Conservation (phyloP, 2,329 filamentous ascomycete genomes). For the Trichoderma sp. region DNA sequence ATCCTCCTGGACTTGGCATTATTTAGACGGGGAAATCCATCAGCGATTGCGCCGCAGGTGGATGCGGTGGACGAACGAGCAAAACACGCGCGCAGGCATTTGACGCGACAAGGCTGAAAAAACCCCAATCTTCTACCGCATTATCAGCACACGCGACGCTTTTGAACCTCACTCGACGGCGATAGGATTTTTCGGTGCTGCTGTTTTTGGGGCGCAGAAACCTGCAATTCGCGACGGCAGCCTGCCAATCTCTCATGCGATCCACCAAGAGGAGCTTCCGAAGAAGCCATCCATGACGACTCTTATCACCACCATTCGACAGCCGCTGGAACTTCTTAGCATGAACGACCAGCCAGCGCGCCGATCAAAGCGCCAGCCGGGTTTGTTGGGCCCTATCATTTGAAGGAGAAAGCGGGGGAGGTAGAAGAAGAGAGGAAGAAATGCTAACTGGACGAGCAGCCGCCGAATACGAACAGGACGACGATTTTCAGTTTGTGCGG, state of each 20-base stretch:
- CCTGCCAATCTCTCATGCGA: conserved; percentile 34
- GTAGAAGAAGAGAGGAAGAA: background rate
- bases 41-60: conserved; percentile 17
- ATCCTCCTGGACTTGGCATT: background rate
- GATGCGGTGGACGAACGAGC: conserved; percentile 16
- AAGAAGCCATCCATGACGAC: conserved; percentile 69
- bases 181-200: background rate
- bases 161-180: conserved; percentile 27
- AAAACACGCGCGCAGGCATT: conserved; percentile 24
- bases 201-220: conserved; percentile 27
- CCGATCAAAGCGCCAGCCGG: conserved; percentile 65
- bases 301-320: conserved; percentile 64
- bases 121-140: background rate
- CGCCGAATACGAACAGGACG: conserved; percentile 69
- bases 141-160: conserved; percentile 28
- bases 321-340: conserved; percentile 69
- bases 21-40: background rate
- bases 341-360: conserved; percentile 68
- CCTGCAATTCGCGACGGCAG: conserved; percentile 2
- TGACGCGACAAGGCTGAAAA: conserved; percentile 27
- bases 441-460: conserved; percentile 39
- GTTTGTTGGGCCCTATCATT: conserved; percentile 49
- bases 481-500: conserved; percentile 76
- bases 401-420: background rate
- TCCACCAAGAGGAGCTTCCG: conserved; percentile 29